Evolutionary conservation across 352 stramenopile genomes (phyloP).

Genomic region (Globisporangium irregulare): DNA sequence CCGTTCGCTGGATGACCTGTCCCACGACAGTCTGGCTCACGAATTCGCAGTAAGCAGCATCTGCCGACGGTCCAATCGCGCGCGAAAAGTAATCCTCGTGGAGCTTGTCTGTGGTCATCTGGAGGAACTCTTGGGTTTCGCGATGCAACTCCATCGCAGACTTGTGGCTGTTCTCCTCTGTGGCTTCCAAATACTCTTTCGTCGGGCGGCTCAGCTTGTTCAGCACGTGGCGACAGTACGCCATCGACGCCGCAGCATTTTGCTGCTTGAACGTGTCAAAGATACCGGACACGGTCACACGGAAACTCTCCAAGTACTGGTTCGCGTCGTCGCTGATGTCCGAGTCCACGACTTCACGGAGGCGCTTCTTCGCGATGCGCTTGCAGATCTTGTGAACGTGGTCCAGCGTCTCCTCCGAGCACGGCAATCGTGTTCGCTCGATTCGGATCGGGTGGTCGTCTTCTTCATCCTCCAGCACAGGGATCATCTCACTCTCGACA

Average conservation of each 20-base stretch:
- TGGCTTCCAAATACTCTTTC: constrained; percentile 38
- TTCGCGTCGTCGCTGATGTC: constrained; percentile 60
- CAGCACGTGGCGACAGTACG: constrained; percentile 73
- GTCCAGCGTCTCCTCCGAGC: constrained; percentile 46
- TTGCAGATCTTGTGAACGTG: constrained; percentile 71
- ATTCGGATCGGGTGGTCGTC: constrained; percentile 26
- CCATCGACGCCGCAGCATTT: constrained; percentile 81
- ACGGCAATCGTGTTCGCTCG: constrained; percentile 68
- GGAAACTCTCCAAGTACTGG: constrained; percentile 71
- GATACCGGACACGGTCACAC: constrained; percentile 32
- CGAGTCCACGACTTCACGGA: constrained; percentile 63
- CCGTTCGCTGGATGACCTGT: constrained; percentile 75
- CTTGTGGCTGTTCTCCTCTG: constrained; percentile 36
- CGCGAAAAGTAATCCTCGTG: constrained; percentile 58
- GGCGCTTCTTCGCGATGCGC: constrained; percentile 67
- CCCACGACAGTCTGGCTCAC: constrained; percentile 71
- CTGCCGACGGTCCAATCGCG: constrained; percentile 69
- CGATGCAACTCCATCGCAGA: constrained; percentile 74
- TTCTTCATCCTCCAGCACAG: constrained; percentile 59
- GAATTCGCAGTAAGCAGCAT: constrained; percentile 82
- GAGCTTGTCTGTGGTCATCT: constrained; percentile 42
- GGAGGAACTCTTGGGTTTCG: constrained; percentile 64
- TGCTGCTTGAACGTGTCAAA: constrained; percentile 66
- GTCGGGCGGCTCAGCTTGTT: constrained; percentile 33
- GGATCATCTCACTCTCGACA: constrained; percentile 60